Base-by-base conservation (phyloP, 345 rosid genomes). In the Erucastrum elatum region DNA sequence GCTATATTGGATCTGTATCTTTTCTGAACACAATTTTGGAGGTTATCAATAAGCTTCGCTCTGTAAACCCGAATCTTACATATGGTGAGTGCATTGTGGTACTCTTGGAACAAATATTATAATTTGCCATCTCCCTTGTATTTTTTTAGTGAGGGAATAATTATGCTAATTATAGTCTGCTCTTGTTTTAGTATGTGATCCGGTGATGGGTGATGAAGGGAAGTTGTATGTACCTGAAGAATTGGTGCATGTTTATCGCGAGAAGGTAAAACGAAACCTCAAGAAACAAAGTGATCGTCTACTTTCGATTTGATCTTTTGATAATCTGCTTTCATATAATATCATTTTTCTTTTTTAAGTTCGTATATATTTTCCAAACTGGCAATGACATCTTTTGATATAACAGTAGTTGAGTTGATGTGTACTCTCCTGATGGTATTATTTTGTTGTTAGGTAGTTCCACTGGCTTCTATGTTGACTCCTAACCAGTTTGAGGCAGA, bases 401-500 rank as follows among this genome's bases (percentile, higher is more conserved):
- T 37, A 77, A 60, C 9, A 62, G 12, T 51, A 49, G 58, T 53
- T 8, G 51, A 49, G 58, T 53, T 12, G 51, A 34, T 74, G 31
- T 75, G 69, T 26, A 59, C 37, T 2, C 7, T 11, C 21, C 67
- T 72, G 11, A 72, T 74, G 60, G 34, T 64, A 56, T 56, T 75
- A 3, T 41, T 41, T 66, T 75, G 2, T 82, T 75, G 17, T 74
- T 81, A 93, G 99, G 99, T 95, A 87, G 96, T 95, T 69, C 99
- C 99, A 12, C 85, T 91, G 77, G 98, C 99, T 74, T 90, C 99
- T 71, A 95, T 95, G 99, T 84, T 95, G 89, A 95, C 99, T 70
- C 98, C 99, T 81, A 95, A 95, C 80, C 99, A 95, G 82, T 95
- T 95, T 80, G 99, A 95, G 86, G 99, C 99, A 51, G 99, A 95